Evolutionary conservation across 2,329 filamentous ascomycete species (phyloP).

Genomic region (Albifimbria verrucaria): DNA sequence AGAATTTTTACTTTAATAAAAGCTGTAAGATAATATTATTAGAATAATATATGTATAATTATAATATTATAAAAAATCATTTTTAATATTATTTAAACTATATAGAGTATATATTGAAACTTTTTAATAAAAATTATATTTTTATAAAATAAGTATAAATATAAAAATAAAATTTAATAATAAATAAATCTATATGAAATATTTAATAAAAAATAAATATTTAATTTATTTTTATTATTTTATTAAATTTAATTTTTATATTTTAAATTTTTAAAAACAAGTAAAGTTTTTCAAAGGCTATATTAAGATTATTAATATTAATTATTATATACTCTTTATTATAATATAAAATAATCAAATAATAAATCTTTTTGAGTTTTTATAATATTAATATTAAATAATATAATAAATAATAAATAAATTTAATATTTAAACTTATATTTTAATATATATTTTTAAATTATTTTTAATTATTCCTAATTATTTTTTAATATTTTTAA

Average conservation of each 20-base stretch:
- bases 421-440: not conserved
- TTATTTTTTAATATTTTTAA: not conserved
- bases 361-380: not conserved
- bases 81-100: not conserved
- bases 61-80: not conserved
- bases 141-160: constrained; percentile 1
- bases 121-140: not conserved
- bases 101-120: not conserved
- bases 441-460: not conserved
- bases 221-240: constrained; percentile 1
- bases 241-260: not conserved
- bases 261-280: constrained; percentile 4
- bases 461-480: constrained; percentile 1
- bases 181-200: not conserved
- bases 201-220: constrained; percentile 1
- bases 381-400: not conserved
- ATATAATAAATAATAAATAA: not conserved
- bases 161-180: not conserved
- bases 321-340: constrained; percentile 4
- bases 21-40: not conserved
- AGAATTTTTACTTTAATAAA: not conserved
- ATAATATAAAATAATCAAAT: constrained; percentile 5
- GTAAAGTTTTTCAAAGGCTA: constrained; percentile 1
- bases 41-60: not conserved
- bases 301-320: constrained; percentile 1